Conservation (phyloP, 2,329 filamentous ascomycete genomes). For the Macrophomina phaseolina region DNA sequence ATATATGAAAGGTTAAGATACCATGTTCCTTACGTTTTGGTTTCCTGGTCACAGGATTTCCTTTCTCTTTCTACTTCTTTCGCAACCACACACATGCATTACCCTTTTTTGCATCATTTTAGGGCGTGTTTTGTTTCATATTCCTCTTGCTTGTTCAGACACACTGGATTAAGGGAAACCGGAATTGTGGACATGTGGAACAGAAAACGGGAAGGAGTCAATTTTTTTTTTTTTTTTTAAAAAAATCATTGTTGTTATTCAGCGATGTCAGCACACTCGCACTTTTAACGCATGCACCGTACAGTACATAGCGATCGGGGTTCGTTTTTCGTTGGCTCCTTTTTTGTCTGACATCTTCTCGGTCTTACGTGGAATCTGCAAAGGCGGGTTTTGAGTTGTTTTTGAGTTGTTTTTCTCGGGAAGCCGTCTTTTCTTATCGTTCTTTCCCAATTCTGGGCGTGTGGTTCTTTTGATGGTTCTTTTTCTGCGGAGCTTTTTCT, state of each 20-base stretch:
- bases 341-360: background rate
- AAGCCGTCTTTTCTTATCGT: background rate
- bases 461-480: background rate
- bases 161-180: background rate
- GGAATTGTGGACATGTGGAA: conserved; percentile 10
- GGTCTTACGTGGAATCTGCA: background rate
- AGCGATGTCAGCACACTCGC: background rate
- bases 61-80: background rate
- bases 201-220: background rate
- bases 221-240: too few species aligned
- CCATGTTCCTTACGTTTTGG: conserved; percentile 2
- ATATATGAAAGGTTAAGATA: background rate
- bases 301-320: conserved; percentile 25
- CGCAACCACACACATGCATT: conserved; percentile 7
- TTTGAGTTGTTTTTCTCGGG: background rate
- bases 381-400: background rate
- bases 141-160: too few species aligned
- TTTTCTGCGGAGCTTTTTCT: background rate
- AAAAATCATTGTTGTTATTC: background rate
- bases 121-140: conserved; percentile 10
- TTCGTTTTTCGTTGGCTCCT: conserved; percentile 5
- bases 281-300: conserved; percentile 12
- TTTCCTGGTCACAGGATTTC: background rate
- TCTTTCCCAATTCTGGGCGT: background rate
- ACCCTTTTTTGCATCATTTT: background rate